Conservation (phyloP, 139 green algal genomes). For the Picochlorum sp. region DNA sequence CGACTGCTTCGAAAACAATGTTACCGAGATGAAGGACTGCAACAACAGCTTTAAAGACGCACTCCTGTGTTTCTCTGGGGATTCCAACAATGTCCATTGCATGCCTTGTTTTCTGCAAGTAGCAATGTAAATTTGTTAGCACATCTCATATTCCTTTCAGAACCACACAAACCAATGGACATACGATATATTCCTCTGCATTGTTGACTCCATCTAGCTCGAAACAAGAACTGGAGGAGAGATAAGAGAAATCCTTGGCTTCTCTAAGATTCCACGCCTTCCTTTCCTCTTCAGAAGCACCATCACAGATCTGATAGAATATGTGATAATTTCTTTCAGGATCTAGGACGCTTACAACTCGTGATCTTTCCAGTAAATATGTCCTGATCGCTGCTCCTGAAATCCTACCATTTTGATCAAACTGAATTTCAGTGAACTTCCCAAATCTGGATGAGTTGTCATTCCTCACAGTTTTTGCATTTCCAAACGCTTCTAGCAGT, state of each 20-base stretch:
- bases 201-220: slow-evolving; percentile 76
- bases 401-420: slow-evolving; percentile 75
- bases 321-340: slow-evolving; percentile 97
- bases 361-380: slow-evolving; percentile 94
- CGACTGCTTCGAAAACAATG: slow-evolving; percentile 61
- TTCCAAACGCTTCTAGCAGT: slow-evolving; percentile 97
- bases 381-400: slow-evolving; percentile 84
- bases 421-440: slow-evolving; percentile 99
- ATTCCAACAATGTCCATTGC: slow-evolving; percentile 96
- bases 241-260: slow-evolving; percentile 72
- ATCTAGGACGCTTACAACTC: slow-evolving; percentile 85
- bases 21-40: slow-evolving; percentile 96
- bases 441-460: slow-evolving; percentile 98
- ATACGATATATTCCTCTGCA: slow-evolving; percentile 79
- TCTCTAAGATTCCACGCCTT: slow-evolving; percentile 48
- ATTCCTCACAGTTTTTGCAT: slow-evolving; percentile 97
- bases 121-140: not conserved
- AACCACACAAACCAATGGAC: slow-evolving; percentile 7
- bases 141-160: not conserved
- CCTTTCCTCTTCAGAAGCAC: slow-evolving; percentile 63
- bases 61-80: slow-evolving; percentile 58
- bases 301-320: slow-evolving; percentile 98
- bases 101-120: slow-evolving; percentile 58
- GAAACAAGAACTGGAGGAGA: slow-evolving; percentile 82
- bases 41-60: slow-evolving; percentile 76